A percentile compares a stretch with the other conserved stretches of the same genome.
Evolutionary conservation across 1,139 yeast genomes (phyloP).

Genomic region (Taiozyma sp.): DNA sequence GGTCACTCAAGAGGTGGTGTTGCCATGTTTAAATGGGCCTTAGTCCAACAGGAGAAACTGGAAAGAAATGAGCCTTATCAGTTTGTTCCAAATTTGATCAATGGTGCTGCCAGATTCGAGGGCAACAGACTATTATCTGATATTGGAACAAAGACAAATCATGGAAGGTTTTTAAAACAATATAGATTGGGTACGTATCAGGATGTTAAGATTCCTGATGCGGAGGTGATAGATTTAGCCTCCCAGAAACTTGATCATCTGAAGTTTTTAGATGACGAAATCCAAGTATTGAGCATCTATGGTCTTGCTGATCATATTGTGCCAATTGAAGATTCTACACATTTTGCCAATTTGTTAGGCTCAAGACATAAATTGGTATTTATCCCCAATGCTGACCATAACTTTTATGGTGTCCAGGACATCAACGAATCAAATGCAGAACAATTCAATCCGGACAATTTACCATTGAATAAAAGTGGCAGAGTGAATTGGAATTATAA

Average conservation of each 20-base stretch:
- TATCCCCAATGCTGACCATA: conserved; percentile 74
- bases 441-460: conserved; percentile 33
- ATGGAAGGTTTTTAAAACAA: conserved; percentile 35
- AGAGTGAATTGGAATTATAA: conserved; percentile 54
- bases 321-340: conserved; percentile 58
- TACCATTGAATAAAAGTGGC: conserved; percentile 41
- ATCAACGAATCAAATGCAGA: conserved; percentile 29
- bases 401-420: conserved; percentile 52
- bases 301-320: conserved; percentile 66
- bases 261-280: conserved; percentile 38
- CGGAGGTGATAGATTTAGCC: conserved; percentile 55
- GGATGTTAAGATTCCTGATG: conserved; percentile 38
- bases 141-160: conserved; percentile 24
- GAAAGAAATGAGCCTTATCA: conserved; percentile 31
- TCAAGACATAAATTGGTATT: conserved; percentile 55
- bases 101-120: conserved; percentile 65
- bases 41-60: conserved; percentile 34
- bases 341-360: conserved; percentile 52
- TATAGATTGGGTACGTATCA: conserved; percentile 48
- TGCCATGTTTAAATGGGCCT: conserved; percentile 74
- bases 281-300: conserved; percentile 62
- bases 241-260: conserved; percentile 43
- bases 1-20: conserved; percentile 81
- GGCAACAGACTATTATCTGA: conserved; percentile 31
- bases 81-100: conserved; percentile 60